Percentiles rank a stretch among this genome's conserved stretches.
phyloP scores from a whole-genome alignment of 2,329 filamentous ascomycete species.

The Colletotrichum brevisporum region DNA sequence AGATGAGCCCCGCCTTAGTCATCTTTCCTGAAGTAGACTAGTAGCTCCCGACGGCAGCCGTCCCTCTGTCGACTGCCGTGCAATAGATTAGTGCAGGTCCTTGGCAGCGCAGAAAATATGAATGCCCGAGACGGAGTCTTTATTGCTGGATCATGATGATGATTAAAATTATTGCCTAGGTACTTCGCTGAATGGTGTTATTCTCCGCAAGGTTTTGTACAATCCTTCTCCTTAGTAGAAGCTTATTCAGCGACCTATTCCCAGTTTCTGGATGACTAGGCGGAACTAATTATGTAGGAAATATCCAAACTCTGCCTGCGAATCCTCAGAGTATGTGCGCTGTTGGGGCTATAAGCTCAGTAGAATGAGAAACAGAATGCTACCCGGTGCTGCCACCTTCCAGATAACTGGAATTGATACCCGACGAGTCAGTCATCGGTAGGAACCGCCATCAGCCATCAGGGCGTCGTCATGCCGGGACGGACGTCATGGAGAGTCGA shows the following conservation, averaged over 20 bases:
- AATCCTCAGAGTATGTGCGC: no score
- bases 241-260: background rate
- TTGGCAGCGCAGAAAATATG: no score
- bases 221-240: background rate
- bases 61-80: no score
- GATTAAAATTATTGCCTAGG: background rate
- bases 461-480: conserved; percentile 20
- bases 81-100: no score
- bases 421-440: background rate
- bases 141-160: conserved; percentile 5
- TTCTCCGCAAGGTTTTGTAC: conserved; percentile 21
- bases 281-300: no score
- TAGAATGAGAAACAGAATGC: no score
- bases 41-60: no score
- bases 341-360: no score
- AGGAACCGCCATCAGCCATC: background rate
- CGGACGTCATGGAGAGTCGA: conserved; percentile 53
- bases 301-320: no score
- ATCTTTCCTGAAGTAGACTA: background rate
- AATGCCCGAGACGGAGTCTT: background rate
- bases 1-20: conserved; percentile 18
- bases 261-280: background rate
- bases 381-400: no score
- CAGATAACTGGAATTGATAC: no score
- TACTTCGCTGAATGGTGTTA: conserved; percentile 18